phyloP scores from a whole-genome alignment of 2,329 filamentous ascomycete species.

The Fusarium sp. region DNA sequence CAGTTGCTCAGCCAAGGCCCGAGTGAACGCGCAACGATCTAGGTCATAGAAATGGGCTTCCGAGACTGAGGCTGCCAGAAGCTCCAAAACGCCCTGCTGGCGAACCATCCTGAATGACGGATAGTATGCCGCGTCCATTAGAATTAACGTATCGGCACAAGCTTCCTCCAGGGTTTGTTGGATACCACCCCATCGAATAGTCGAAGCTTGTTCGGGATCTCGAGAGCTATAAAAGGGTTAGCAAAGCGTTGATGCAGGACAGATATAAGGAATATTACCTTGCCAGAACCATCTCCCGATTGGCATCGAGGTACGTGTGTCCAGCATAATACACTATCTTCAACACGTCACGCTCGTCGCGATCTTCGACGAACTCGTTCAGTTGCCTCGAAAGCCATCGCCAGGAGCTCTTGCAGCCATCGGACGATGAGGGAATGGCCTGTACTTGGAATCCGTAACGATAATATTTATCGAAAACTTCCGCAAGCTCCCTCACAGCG shows the following conservation, averaged over 20 bases:
- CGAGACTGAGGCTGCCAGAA: conserved; percentile 68
- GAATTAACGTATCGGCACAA: conserved; percentile 66
- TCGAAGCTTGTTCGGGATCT: conserved; percentile 59
- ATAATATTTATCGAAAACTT: conserved; percentile 66
- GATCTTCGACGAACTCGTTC: conserved; percentile 66
- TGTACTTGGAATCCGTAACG: conserved; percentile 64
- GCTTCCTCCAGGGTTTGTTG: conserved; percentile 70
- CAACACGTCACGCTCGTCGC: conserved; percentile 67
- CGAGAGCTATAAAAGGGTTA: conserved; percentile 59
- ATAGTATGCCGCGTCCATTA: conserved; percentile 72
- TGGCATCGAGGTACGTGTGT: conserved; percentile 66
- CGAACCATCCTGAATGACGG: conserved; percentile 66
- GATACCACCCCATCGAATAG: conserved; percentile 68
- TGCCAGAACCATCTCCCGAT: conserved; percentile 69
- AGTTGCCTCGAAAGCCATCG: conserved; percentile 67
- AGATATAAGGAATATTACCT: conserved; percentile 58
- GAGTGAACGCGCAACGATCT: conserved; percentile 66
- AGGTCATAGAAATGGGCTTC: conserved; percentile 64
- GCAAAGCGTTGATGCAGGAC: conserved; percentile 3
- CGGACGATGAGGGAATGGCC: conserved; percentile 63
- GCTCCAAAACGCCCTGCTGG: conserved; percentile 67
- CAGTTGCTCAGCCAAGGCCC: conserved; percentile 63
- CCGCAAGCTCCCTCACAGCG: conserved; percentile 62
- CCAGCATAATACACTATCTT: conserved; percentile 72
- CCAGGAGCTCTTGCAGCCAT: conserved; percentile 63